Evolutionary conservation across 2,329 filamentous ascomycete genomes (phyloP).

Genomic region (Alternaria ventricosa): DNA sequence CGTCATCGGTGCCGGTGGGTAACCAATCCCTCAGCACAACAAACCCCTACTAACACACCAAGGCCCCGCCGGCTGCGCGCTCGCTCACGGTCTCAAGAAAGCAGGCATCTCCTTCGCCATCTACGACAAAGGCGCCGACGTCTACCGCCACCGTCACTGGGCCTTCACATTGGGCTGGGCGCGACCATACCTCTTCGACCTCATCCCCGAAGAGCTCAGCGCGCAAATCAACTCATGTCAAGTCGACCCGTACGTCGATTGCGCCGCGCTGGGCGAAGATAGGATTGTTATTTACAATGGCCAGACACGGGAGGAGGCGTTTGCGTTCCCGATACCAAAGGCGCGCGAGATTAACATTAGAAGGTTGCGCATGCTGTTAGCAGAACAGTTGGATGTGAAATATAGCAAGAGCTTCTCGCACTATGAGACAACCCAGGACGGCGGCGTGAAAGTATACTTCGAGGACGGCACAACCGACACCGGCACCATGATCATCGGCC

Average conservation of each 20-base stretch:
- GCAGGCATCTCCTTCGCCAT: constrained; percentile 33
- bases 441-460: constrained; percentile 33
- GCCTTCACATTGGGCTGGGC: constrained; percentile 49
- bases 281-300: constrained; percentile 44
- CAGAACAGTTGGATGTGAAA: constrained; percentile 45
- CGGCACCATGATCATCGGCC: constrained; percentile 30
- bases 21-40: background rate
- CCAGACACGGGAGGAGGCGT: constrained; percentile 41
- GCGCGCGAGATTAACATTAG: constrained; percentile 43
- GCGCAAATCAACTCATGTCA: constrained; percentile 37
- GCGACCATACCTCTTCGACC: constrained; percentile 37
- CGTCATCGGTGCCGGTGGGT: constrained; percentile 34
- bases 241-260: constrained; percentile 43
- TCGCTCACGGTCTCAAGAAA: constrained; percentile 53
- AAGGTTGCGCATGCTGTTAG: constrained; percentile 47
- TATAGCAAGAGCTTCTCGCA: constrained; percentile 29
- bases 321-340: constrained; percentile 45
- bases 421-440: constrained; percentile 25
- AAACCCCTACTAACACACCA: background rate
- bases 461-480: constrained; percentile 33
- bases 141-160: constrained; percentile 44
- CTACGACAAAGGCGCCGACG: constrained; percentile 39
- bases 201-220: constrained; percentile 37
- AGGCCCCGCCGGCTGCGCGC: constrained; percentile 52
- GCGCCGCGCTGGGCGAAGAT: constrained; percentile 36